A percentile compares a stretch with the other conserved stretches of the same genome.
These are phyloP conservation scores for Kwoniella sp. DNA, from an alignment of 768 basidiomycete genomes.

Conservation along the genomic window DNA sequence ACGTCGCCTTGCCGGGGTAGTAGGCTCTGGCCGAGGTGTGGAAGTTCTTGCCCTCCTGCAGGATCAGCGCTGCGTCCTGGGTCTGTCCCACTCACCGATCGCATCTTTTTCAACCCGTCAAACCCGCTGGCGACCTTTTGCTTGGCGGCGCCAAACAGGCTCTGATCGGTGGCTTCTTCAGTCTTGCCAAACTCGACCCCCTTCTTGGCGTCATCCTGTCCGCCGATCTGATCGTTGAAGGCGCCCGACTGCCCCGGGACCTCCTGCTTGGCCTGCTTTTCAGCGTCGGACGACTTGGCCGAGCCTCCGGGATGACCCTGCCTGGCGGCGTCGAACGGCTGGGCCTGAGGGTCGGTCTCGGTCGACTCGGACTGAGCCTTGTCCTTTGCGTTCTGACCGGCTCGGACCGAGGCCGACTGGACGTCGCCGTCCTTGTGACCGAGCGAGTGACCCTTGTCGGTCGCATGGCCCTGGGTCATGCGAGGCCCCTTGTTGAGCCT, in stretches of 20 bases:
- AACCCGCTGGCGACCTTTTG: conserved; percentile 21
- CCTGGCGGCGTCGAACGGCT: conserved; percentile 39
- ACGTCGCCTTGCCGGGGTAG: conserved; percentile 7
- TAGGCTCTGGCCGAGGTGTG: conserved; percentile 27
- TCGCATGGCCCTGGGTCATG: conserved; percentile 39
- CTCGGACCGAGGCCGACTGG: conserved; percentile 35
- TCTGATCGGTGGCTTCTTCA: conserved; percentile 28
- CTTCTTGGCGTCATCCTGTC: conserved; percentile 29
- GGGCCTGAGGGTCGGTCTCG: too few species aligned
- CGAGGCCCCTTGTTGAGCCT: conserved; percentile 9
- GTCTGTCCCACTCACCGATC: conserved; percentile 12
- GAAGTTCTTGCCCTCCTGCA: conserved; percentile 22
- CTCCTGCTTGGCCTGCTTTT: conserved; percentile 16
- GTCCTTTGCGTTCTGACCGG: conserved; percentile 22
- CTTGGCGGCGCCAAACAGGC: conserved; percentile 16
- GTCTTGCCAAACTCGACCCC: conserved; percentile 32
- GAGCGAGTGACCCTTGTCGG: conserved; percentile 27
- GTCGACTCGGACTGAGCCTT: conserved; percentile 3
- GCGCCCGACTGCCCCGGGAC: conserved; percentile 19
- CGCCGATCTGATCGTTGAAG: conserved; percentile 46
- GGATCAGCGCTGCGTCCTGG: too few species aligned
- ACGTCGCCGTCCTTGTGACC: conserved; percentile 35
- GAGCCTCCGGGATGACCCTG: conserved; percentile 27
- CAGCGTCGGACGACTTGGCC: conserved; percentile 14
- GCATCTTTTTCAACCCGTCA: conserved; percentile 24